Base-by-base conservation (phyloP, 345 rosid genomes). In the Noccaea caerulescens region DNA sequence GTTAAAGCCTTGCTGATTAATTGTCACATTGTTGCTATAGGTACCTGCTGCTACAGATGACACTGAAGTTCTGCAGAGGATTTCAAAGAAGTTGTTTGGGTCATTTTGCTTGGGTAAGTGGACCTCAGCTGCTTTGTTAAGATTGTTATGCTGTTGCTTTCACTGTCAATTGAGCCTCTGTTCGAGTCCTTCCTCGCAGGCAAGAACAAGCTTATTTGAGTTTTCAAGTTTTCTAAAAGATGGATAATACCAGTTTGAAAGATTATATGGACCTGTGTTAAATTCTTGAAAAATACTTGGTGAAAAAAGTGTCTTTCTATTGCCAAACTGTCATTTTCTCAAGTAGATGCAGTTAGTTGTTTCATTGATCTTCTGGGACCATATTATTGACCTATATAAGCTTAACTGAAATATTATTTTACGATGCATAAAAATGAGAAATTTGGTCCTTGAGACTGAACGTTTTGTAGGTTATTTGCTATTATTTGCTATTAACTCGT, bases 1-100 rank as follows among this genome's bases (percentile, higher is more conserved):
- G 16, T 59, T 16, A n/a, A 54, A 72, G 37, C 57, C 57, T 41
- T n/a, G 7, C 47, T 42, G 53, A 16, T 72, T 36, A 25, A 27
- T 27, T 3, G 1, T 27, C 3, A 8, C 43, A 33, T 38, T 72
- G 57, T 36, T 58, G 62, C 25, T 0, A 16, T 72, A 90, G 98
- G 88, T 93, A 54, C 94, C 98, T 46, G 75, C 79, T 63, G 91
- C 92, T 50, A 93, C 97, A 59, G 88, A 85, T 85, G 91, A 91
- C 63, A 76, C 84, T 1, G 88, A 87, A 53, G 87, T 88, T 75
- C 85, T 93, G 75, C 85, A 79, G 69, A 93, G 97, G 81, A 83
- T 87, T 80, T 58, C 92, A 39, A 85, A 82, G 77, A 87, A 93
- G 74, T 88, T 89, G 47, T 89, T 86, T 83, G 94, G 88, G 79